phyloP scores from a whole-genome alignment of 2,329 filamentous ascomycete species.

The Diplodia seriata region DNA sequence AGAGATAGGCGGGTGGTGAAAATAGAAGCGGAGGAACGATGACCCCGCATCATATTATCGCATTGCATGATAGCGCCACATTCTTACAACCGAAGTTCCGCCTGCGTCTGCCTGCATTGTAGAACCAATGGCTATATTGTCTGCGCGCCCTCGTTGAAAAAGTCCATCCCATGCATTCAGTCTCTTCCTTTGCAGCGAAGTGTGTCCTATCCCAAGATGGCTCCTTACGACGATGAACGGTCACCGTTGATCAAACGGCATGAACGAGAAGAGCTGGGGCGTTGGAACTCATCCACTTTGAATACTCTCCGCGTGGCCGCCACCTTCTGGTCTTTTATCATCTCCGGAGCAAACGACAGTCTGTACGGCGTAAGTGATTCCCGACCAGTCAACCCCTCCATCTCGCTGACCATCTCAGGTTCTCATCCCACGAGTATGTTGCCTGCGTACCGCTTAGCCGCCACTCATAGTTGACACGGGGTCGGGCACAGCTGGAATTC shows the following conservation, averaged over 20 bases:
- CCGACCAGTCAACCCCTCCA: neutral
- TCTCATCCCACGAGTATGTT: conserved; percentile 58
- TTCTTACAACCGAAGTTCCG: neutral
- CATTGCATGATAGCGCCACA: neutral
- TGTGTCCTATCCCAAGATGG: neutral
- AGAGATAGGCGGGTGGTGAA: neutral
- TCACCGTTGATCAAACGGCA: neutral
- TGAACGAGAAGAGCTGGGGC: neutral
- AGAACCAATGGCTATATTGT: neutral
- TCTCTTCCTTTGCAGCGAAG: neutral
- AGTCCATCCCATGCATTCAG: neutral
- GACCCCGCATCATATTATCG: neutral
- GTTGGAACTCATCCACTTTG: neutral
- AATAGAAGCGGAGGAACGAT: neutral
- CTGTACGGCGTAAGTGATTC: conserved; percentile 63
- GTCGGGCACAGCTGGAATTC: conserved; percentile 60
- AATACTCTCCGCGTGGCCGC: conserved; percentile 66
- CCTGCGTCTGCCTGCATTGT: neutral
- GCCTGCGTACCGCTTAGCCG: no score
- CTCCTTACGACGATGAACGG: neutral
- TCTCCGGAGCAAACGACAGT: conserved; percentile 74
- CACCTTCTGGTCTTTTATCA: conserved; percentile 67
- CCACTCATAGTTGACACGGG: neutral
- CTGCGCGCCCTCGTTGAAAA: neutral
- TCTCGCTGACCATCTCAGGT: conserved; percentile 37